Conservation (phyloP, 192 early-diverging fungal genomes). For the Rhizophagus prolifer region DNA sequence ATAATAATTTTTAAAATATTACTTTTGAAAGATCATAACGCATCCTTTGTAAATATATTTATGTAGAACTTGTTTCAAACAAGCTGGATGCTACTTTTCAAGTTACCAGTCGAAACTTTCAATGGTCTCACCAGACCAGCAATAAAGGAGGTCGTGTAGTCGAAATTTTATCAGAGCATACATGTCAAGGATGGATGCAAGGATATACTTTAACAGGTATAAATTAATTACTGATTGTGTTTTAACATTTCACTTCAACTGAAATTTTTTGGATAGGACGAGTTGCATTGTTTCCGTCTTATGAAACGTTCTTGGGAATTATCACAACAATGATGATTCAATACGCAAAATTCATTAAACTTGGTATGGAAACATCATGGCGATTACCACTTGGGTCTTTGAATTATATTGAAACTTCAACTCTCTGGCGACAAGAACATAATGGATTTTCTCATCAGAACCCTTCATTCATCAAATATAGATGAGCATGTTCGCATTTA, state of each 20-base stretch:
- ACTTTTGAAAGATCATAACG: background rate
- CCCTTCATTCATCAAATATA: slow-evolving; percentile 38
- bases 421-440: slow-evolving; percentile 50
- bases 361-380: slow-evolving; percentile 44
- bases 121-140: slow-evolving; percentile 38
- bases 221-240: background rate
- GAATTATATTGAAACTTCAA: slow-evolving; percentile 45
- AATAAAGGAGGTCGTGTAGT: slow-evolving; percentile 38
- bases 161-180: slow-evolving; percentile 48
- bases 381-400: slow-evolving; percentile 35
- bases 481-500: slow-evolving; percentile 34
- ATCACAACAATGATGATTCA: slow-evolving; percentile 44
- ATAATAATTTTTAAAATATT: background rate
- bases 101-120: slow-evolving; percentile 40
- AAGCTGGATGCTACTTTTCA: slow-evolving; percentile 40
- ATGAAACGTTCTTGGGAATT: slow-evolving; percentile 43
- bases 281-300: slow-evolving; percentile 41
- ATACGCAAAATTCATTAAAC: slow-evolving; percentile 47
- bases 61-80: slow-evolving; percentile 34
- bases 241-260: background rate
- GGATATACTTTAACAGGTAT: slow-evolving; percentile 46
- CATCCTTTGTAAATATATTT: background rate
- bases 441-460: slow-evolving; percentile 52
- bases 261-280: slow-evolving; percentile 13
- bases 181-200: slow-evolving; percentile 46